Conservation (phyloP, 331 rosid species). For the Malus hybrid region DNA sequence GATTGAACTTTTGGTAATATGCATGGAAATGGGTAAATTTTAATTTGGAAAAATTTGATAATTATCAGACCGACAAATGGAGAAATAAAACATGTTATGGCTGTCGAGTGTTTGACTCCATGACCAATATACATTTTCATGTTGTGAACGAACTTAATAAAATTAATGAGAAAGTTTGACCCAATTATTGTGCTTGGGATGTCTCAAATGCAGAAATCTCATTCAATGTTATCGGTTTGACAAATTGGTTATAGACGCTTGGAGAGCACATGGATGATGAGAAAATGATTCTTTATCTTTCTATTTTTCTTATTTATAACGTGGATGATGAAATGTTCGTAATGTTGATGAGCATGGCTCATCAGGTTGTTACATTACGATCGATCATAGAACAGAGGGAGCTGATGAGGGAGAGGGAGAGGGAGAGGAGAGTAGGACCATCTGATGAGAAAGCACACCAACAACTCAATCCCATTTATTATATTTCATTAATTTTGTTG, state of each 20-base stretch:
- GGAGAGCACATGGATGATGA: conserved; percentile 2
- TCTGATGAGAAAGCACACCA: background rate
- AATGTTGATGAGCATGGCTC: background rate
- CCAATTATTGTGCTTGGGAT: background rate
- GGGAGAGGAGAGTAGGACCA: background rate
- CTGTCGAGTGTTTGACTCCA: background rate
- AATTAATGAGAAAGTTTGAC: background rate
- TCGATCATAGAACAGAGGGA: too few relatives aligned
- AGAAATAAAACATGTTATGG: background rate
- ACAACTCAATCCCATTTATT: background rate
- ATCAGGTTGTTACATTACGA: background rate
- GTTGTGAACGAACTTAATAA: background rate
- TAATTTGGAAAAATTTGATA: background rate
- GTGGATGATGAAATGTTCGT: background rate
- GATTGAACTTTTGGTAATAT: background rate
- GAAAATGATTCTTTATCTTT: background rate
- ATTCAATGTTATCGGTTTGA: conserved; percentile 5
- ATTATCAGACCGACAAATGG: background rate
- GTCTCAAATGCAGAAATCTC: background rate
- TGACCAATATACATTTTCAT: background rate
- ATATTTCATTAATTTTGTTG: background rate
- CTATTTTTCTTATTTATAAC: background rate
- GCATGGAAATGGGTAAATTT: background rate
- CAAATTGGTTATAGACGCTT: background rate
- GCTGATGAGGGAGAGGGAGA: background rate